phyloP scores from a whole-genome alignment of 306 rosid genomes.

The Senna tora region DNA sequence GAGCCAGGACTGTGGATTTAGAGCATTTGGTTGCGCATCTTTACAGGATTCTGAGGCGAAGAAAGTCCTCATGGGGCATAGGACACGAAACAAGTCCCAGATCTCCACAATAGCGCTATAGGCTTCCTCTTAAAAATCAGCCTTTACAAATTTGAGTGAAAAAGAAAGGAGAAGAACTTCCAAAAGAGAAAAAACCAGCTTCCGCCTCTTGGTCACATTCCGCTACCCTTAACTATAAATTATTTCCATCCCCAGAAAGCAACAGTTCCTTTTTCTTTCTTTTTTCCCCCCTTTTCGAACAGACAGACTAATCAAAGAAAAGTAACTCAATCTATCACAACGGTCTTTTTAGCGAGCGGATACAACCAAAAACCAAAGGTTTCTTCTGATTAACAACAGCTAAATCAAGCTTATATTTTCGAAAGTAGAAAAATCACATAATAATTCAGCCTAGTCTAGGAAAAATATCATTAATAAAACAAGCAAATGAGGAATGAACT shows the following conservation, averaged over 20 bases:
- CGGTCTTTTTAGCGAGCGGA: neutral
- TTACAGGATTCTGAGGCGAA: slow-evolving; percentile 77
- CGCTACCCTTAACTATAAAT: slow-evolving; percentile 38
- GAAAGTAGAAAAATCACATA: slow-evolving; percentile 17
- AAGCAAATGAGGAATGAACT: slow-evolving; percentile 31
- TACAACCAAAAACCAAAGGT: slow-evolving; percentile 16
- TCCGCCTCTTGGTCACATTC: slow-evolving; percentile 42
- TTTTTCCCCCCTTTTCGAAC: slow-evolving; percentile 25
- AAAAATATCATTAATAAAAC: slow-evolving; percentile 20
- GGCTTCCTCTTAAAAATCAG: slow-evolving; percentile 49
- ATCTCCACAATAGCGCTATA: slow-evolving; percentile 73
- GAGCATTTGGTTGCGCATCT: slow-evolving; percentile 72
- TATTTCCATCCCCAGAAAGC: slow-evolving; percentile 40
- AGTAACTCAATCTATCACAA: slow-evolving; percentile 5
- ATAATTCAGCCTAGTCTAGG: slow-evolving; percentile 8
- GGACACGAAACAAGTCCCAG: slow-evolving; percentile 69
- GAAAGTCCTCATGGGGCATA: slow-evolving; percentile 88
- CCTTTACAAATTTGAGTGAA: slow-evolving; percentile 37
- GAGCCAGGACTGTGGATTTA: slow-evolving; percentile 92
- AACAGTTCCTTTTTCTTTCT: slow-evolving; percentile 25
- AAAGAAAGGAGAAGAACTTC: slow-evolving; percentile 16
- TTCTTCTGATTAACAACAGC: slow-evolving; percentile 24
- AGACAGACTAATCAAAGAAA: slow-evolving; percentile 8
- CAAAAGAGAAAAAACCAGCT: slow-evolving; percentile 28
- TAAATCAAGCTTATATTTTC: slow-evolving; percentile 16